Evolutionary conservation across 192 early-diverging fungal genomes (phyloP).

Genomic region (Mortierella hygrophila): DNA sequence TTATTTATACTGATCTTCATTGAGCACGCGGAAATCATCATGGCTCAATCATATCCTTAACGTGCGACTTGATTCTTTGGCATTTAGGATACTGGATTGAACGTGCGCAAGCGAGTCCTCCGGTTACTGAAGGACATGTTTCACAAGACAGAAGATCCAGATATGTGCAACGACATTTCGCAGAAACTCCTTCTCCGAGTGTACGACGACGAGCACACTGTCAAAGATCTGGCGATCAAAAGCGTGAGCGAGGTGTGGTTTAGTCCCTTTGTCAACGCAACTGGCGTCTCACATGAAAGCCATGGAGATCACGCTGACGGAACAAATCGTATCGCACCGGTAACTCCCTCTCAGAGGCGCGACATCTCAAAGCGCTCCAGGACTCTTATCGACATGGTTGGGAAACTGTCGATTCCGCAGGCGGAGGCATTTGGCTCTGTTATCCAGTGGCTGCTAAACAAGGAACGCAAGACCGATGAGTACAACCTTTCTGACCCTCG

Average conservation of each 20-base stretch:
- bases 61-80: background rate
- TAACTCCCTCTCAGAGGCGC: slow-evolving; percentile 28
- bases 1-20: slow-evolving; percentile 3
- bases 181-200: slow-evolving; percentile 78
- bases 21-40: background rate
- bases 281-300: background rate
- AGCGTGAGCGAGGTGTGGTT: slow-evolving; percentile 40
- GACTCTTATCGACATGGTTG: slow-evolving; percentile 33
- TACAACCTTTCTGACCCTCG: background rate
- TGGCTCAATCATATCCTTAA: background rate
- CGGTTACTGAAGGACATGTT: slow-evolving; percentile 85
- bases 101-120: slow-evolving; percentile 90
- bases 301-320: background rate
- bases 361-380: slow-evolving; percentile 26
- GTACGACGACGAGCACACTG: slow-evolving; percentile 70
- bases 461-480: slow-evolving; percentile 9
- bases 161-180: slow-evolving; percentile 74
- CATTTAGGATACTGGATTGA: slow-evolving; percentile 86
- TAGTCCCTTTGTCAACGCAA: slow-evolving; percentile 19
- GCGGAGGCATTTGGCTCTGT: slow-evolving; percentile 34
- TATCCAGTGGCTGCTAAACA: slow-evolving; percentile 17
- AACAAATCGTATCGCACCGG: background rate
- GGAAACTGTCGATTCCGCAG: slow-evolving; percentile 13
- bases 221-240: slow-evolving; percentile 37
- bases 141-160: slow-evolving; percentile 56